These are phyloP conservation scores for Coemansia pectinata DNA, from an alignment of 192 early-diverging fungal genomes.

Conservation along the genomic window DNA sequence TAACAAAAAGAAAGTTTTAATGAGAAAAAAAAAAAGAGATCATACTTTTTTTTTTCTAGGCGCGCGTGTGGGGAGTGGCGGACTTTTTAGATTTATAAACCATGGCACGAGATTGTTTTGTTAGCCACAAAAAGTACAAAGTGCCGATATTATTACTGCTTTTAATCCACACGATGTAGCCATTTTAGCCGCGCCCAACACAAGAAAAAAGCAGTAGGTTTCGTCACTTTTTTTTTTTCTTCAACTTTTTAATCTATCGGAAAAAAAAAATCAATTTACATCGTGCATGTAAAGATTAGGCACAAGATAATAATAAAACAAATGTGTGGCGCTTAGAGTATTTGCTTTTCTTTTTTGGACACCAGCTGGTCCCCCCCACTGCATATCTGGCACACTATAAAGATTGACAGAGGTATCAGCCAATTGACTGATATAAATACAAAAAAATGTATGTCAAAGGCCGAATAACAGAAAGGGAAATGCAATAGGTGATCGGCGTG, in stretches of 20 bases:
- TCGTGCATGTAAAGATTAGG: background rate
- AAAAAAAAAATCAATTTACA: background rate
- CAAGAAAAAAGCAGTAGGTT: background rate
- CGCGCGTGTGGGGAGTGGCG: background rate
- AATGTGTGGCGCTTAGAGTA: background rate
- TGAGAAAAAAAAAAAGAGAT: background rate
- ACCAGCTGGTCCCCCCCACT: background rate
- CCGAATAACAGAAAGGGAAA: background rate
- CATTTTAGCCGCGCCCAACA: background rate
- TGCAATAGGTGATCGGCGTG: background rate
- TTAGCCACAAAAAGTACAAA: background rate
- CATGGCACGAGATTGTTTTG: background rate
- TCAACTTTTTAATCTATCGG: background rate
- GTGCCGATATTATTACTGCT: constrained; percentile 1
- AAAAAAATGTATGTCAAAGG: background rate
- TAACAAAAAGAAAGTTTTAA: background rate
- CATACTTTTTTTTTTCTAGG: background rate
- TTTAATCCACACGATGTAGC: background rate
- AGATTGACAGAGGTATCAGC: background rate
- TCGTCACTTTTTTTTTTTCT: background rate
- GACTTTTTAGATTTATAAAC: background rate
- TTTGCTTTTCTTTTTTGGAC: background rate
- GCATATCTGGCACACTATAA: background rate
- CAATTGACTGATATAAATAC: background rate
- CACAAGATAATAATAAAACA: background rate